These are phyloP conservation scores for Chalciporus pseudorubinellus DNA, from an alignment of 768 basidiomycete genomes.

Conservation along the genomic window DNA sequence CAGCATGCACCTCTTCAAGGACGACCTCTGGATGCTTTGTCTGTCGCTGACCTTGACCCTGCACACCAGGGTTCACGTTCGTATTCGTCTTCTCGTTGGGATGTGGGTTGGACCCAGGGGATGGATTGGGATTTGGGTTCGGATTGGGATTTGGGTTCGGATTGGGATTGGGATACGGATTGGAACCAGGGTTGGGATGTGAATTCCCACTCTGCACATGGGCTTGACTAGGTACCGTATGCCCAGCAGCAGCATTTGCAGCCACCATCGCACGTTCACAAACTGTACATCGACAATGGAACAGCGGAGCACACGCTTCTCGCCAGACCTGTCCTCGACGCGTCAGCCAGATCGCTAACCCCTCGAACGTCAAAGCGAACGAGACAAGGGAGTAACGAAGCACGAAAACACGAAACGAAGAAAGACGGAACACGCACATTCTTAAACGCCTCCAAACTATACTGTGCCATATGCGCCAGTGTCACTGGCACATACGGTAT, in stretches of 20 bases:
- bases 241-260: conserved; percentile 45
- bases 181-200: conserved; percentile 11
- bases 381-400: neutral
- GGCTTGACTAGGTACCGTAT: conserved; percentile 31
- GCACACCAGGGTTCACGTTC: too few relatives aligned
- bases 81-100: too few relatives aligned
- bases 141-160: neutral
- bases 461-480: conserved; percentile 50
- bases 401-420: neutral
- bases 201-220: conserved; percentile 9
- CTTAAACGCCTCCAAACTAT: conserved; percentile 57
- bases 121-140: neutral
- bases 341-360: neutral
- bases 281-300: conserved; percentile 70
- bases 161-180: neutral
- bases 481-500: conserved; percentile 70
- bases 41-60: conserved; percentile 1
- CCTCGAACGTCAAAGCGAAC: too few relatives aligned
- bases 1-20: conserved; percentile 24
- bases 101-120: too few relatives aligned
- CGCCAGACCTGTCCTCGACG: conserved; percentile 56
- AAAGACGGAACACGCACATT: conserved; percentile 39
- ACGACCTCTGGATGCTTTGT: conserved; percentile 17
- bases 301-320: conserved; percentile 68
- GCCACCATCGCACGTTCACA: conserved; percentile 64